These are phyloP conservation scores for Soucietia sequanensis DNA, from an alignment of 805 yeast genomes.

Conservation along the genomic window DNA sequence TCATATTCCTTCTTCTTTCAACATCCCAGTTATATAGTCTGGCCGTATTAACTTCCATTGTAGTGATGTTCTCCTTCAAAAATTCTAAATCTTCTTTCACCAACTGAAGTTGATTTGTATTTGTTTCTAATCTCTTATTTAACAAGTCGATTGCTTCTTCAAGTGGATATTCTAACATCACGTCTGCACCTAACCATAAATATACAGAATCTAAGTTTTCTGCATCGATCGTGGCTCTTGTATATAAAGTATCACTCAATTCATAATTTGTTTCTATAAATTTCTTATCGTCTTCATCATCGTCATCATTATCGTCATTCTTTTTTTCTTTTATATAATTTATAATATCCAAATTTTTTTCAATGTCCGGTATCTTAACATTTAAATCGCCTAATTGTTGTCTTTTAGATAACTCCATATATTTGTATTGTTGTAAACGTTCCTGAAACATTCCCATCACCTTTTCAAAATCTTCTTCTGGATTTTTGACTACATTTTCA, in stretches of 20 bases:
- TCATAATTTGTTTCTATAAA: slow-evolving; percentile 75
- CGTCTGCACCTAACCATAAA: slow-evolving; percentile 97
- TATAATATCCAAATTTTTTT: slow-evolving; percentile 78
- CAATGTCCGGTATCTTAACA: slow-evolving; percentile 86
- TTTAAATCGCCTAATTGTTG: slow-evolving; percentile 52
- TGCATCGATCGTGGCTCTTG: slow-evolving; percentile 71
- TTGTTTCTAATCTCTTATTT: slow-evolving; percentile 57
- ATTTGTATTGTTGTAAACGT: slow-evolving; percentile 84
- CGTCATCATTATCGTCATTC: slow-evolving; percentile 21
- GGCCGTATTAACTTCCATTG: slow-evolving; percentile 97
- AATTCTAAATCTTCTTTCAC: slow-evolving; percentile 86
- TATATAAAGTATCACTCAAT: slow-evolving; percentile 87
- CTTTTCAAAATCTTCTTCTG: slow-evolving; percentile 63
- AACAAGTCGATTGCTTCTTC: slow-evolving; percentile 81
- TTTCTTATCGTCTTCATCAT: slow-evolving; percentile 13
- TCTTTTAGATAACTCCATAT: slow-evolving; percentile 66
- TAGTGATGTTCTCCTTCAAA: slow-evolving; percentile 84
- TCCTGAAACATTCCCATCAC: slow-evolving; percentile 79
- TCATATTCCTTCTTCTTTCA: slow-evolving; percentile 60
- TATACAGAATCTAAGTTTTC: slow-evolving; percentile 60
- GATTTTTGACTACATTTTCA: slow-evolving; percentile 65
- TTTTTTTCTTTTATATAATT: slow-evolving; percentile 53
- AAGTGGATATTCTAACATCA: slow-evolving; percentile 91
- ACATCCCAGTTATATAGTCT: slow-evolving; percentile 89
- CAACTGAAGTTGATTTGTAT: slow-evolving; percentile 53